phyloP scores from a whole-genome alignment of 495 filamentous ascomycete genomes.

The Neurospora sp. region DNA sequence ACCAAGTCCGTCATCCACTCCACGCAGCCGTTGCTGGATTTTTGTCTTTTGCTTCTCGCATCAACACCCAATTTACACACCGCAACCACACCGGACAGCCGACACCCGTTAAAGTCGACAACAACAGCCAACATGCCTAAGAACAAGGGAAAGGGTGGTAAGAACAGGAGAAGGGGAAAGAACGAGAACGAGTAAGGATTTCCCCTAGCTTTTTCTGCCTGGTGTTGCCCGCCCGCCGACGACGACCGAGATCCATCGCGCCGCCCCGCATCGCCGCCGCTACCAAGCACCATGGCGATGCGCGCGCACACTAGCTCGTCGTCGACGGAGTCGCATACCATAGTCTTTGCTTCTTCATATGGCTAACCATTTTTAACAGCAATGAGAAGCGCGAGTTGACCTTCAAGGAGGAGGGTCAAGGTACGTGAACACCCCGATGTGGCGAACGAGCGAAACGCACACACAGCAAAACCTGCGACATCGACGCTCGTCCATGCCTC shows the following conservation, averaged over 20 bases:
- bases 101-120: not conserved
- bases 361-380: slow-evolving; percentile 32
- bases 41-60: not conserved
- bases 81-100: not conserved
- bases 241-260: not conserved
- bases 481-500: not conserved
- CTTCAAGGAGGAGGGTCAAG: slow-evolving; percentile 98
- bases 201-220: not conserved
- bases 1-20: not conserved
- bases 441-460: slow-evolving; percentile 4
- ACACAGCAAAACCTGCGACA: not conserved
- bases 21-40: not conserved
- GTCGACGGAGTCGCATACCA: not conserved
- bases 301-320: not conserved
- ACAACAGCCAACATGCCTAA: slow-evolving; percentile 19
- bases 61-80: not conserved
- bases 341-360: not conserved
- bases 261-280: not conserved
- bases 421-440: slow-evolving; percentile 29
- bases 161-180: slow-evolving; percentile 97
- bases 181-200: slow-evolving; percentile 71
- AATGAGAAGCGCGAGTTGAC: slow-evolving; percentile 97
- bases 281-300: not conserved
- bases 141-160: slow-evolving; percentile 67
- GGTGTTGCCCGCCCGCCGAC: not conserved